Base-by-base conservation (phyloP, 225 moss, liverwort and hornwort species). In the Lunularia cruciata region DNA sequence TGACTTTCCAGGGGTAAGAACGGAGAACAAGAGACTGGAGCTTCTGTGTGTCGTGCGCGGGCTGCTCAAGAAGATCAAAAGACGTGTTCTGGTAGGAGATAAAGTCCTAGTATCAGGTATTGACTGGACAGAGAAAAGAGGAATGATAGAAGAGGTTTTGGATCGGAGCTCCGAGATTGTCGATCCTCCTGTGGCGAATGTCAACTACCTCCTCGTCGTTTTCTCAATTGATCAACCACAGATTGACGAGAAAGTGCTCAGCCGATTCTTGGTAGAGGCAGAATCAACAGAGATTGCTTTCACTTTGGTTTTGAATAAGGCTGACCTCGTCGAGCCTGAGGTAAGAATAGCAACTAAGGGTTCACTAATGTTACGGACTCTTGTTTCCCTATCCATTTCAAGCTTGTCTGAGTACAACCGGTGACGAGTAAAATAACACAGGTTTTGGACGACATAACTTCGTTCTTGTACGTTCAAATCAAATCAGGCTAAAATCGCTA, bases 131-230 rank as follows among this genome's bases (percentile, higher is more conserved):
- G 92, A 89, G 22, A 86, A 82, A 7, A 79, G 98, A 12, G 98
- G 98, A 23, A 93, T 98, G 98, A 90, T 98, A 65, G 98, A 98
- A 74, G 91, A 91, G 71, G 91, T 98, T 1, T 48, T 98, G 35
- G 92, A 89, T 63, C 84, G 98, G 14, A 62, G 81, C 60, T 87
- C 87, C 6, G 98, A 98, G 70, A 91, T 98, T 67, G 70, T 88
- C 25, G 93, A 98, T 73, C 98, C 98, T 19, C 98, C 93, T 1
- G 85, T 93, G 37, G 98, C 98, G 20, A 98, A 98, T 81, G 98
- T 98, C 22, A 85, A 98, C 72, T 78, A 91, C 72, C 76, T 98
- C 31, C 73, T 98, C 1, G 76, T 98, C 0, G 70, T 98, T 12
- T 98, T 98, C 52, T 79, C 93, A 12, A 78, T 98, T 34, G 89